phyloP scores from a whole-genome alignment of 192 early-diverging fungal genomes.

The Paraglomus brasilianum region DNA sequence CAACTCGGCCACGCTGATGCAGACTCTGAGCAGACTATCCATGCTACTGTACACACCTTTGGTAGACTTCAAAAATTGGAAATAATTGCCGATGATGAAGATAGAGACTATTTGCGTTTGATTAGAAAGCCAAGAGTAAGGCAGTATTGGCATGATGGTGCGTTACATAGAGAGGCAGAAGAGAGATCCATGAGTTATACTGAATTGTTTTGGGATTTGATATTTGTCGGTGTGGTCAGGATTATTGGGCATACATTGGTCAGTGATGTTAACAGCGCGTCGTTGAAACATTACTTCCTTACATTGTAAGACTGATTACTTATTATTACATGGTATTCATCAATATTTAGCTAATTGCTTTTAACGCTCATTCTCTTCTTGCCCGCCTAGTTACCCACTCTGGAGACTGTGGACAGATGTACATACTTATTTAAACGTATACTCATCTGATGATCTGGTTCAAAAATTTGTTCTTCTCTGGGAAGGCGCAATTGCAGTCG shows the following conservation, averaged over 20 bases:
- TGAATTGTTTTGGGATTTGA: conserved; percentile 37
- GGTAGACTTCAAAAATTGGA: conserved; percentile 25
- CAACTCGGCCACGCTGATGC: conserved; percentile 9
- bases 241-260: conserved; percentile 21
- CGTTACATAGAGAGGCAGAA: conserved; percentile 29
- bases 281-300: conserved; percentile 24
- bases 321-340: neutral
- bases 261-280: neutral
- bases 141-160: conserved; percentile 29
- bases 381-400: conserved; percentile 20
- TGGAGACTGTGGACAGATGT: conserved; percentile 22
- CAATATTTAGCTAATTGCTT: neutral
- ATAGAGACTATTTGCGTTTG: conserved; percentile 18
- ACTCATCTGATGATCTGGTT: conserved; percentile 33
- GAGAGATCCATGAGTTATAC: conserved; percentile 25
- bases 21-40: conserved; percentile 27
- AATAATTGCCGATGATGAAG: conserved; percentile 31
- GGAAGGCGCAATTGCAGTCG: conserved; percentile 23
- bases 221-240: conserved; percentile 28
- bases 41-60: conserved; percentile 35
- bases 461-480: conserved; percentile 32
- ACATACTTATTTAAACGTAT: conserved; percentile 17
- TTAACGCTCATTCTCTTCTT: neutral
- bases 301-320: conserved; percentile 28
- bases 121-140: conserved; percentile 28